Evolutionary conservation across 306 rosid species (phyloP).

Genomic region (Lithocarpus polystachyus): DNA sequence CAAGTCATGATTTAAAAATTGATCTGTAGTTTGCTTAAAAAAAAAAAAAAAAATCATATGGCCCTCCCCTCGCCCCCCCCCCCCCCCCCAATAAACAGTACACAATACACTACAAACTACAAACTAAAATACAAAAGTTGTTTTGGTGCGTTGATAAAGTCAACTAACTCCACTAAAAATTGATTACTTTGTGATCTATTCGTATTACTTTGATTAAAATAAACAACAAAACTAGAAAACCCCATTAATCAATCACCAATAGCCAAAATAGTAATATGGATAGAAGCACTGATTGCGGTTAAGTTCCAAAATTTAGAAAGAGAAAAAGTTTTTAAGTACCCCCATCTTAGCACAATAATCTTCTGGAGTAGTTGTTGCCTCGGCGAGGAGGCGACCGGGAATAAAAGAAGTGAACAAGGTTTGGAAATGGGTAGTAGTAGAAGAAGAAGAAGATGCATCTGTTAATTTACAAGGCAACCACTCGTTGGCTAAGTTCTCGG

Average conservation of each 20-base stretch:
- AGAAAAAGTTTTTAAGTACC: not conserved
- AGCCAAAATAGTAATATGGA: no score
- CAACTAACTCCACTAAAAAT: not conserved
- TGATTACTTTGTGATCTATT: no score
- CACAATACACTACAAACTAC: no score
- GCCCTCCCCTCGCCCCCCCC: rapidly evolving
- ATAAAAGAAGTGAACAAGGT: not conserved
- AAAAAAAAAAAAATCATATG: no score
- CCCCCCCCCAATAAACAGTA: no score
- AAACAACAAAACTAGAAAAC: no score
- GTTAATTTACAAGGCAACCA: conserved; percentile 32
- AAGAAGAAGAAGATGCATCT: not conserved
- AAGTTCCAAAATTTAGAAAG: not conserved
- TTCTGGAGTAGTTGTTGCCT: not conserved
- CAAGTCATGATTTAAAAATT: no score
- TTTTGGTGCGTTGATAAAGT: not conserved
- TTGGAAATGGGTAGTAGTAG: conserved; percentile 22
- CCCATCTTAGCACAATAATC: no score
- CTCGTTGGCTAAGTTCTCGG: conserved; percentile 14
- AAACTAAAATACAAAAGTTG: no score
- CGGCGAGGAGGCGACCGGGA: conserved; percentile 26
- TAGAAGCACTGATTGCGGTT: no score
- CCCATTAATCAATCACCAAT: no score
- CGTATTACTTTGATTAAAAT: not conserved
- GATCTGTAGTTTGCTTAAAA: no score